Evolutionary conservation across 768 basidiomycete genomes (phyloP), one percentile per base, ranked within the genome.

Genomic region (Tricholoma bakamatsutake): DNA sequence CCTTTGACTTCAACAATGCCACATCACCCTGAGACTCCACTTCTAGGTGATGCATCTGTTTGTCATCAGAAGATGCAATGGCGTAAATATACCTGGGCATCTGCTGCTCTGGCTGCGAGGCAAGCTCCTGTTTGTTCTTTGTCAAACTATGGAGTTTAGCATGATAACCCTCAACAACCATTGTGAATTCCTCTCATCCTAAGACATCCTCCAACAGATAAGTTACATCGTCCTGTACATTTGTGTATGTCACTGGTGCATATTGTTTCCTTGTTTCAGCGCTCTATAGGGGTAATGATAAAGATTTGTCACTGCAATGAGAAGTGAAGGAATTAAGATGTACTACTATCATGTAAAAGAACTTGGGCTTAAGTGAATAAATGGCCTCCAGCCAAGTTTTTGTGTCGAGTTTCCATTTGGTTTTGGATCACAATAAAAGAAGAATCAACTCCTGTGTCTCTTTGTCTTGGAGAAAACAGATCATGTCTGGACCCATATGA

Each of bases 361-460:
- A 37, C 50, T 55, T 28, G 35, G 50, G 53, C 52, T 37, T 56
- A 40, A 61, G n/a, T 51, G 57, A 51, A 24, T 52, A 13, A 31
- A 60, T 15, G 39, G 59, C 59, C 27, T 15, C n/a, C 35, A 54
- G 39, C 33, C 52, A 60, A 34, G 34, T 24, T 6, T 50, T 17
- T 43, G 28, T 40, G 27, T 54, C 51, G 50, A 60, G 59, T 5
- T 39, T 31, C 47, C n/a, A 10, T 30, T 12, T 17, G 37, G 56
- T 35, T 49, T 55, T 60, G 52, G 30, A 37, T 55, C 57, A 56
- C 43, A 60, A 30, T 33, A 30, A 18, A 42, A 57, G 40, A 55
- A 60, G 42, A 57, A 60, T 60, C 50, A 60, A 47, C 50, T 60
- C 59, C 57, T 53, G 37, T 58, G 37, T n/a, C n/a, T n/a, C n/a